Evolutionary conservation across 257 asterid genomes (phyloP), one percentile per base, ranked within the genome.

Genomic region (Solanum medicagineum): DNA sequence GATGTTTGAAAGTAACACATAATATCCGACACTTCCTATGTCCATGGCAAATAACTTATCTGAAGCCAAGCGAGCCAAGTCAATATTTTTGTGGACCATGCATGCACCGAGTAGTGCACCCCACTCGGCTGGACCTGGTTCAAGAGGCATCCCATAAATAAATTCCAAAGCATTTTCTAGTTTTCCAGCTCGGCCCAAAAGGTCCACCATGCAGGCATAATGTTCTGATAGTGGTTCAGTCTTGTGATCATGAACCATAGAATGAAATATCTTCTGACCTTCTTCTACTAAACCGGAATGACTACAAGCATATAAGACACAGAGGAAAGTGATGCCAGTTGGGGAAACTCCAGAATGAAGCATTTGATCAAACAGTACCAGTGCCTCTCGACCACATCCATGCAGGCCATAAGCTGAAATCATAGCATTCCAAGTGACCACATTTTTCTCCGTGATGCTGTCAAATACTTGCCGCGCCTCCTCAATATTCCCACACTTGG

Each of bases 351-450:
- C 92, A 56, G 89, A 89, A 74, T 66, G 86, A 54, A 89, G 81
- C 98, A 96, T 94, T 84, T 90, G 89, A 56, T 90, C 85, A 81
- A 88, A 94, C 24, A 95, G 63, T 70, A 73, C 84, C n/a, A 94
- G 83, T 29, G 98, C 96, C 81, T 93, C 93, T 20, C 81, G 87
- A 47, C 99, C 98, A 79, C 83, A 85, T 20, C 99, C 99, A 88
- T 94, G 98, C 79, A 93, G 97, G 84, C 99, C 98, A 15, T 91
- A 96, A 51, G 95, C 98, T 11, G 95, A 91, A 77, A 94, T 96
- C 95, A 95, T 95, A 81, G 95, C 90, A 83, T 95, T 96, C 98
- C 98, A 96, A 71, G 95, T 95, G 83, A 96, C 98, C 32, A 84
- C 87, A 88, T 96, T 95, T 87, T 90, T 94, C 69, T 92, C 95